phyloP scores from a whole-genome alignment of 768 basidiomycete species.

The Psilocybe cyanescens region DNA sequence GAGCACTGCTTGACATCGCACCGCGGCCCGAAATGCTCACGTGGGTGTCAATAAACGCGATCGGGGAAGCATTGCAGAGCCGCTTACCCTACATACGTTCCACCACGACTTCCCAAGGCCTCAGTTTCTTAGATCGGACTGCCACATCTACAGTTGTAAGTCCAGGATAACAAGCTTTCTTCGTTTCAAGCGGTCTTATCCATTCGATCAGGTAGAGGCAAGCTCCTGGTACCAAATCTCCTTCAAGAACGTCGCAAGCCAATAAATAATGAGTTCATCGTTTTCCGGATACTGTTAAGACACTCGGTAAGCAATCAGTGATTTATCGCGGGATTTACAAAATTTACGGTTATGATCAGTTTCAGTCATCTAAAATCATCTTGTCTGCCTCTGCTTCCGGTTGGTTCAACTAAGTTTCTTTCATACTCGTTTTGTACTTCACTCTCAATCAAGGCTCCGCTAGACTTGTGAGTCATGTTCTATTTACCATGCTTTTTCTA shows the following conservation, averaged over 20 bases:
- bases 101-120: conserved; percentile 7
- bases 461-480: conserved; percentile 13
- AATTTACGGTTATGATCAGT: neutral
- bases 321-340: neutral
- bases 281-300: neutral
- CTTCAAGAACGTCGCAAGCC: neutral
- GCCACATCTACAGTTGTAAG: conserved; percentile 2
- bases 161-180: neutral
- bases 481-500: neutral
- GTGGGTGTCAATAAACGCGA: conserved; percentile 4
- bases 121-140: conserved; percentile 12
- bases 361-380: neutral
- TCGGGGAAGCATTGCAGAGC: conserved; percentile 3
- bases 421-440: neutral
- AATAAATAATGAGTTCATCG: neutral
- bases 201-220: conserved; percentile 11
- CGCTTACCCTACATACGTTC: neutral
- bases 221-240: conserved; percentile 13
- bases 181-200: neutral
- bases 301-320: neutral
- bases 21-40: neutral
- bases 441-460: neutral
- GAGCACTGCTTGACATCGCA: conserved; percentile 2
- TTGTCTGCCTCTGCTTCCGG: neutral
- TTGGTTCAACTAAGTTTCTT: neutral